Base-by-base conservation (phyloP, 352 stramenopile genomes). In the Globisporangium solare region DNA sequence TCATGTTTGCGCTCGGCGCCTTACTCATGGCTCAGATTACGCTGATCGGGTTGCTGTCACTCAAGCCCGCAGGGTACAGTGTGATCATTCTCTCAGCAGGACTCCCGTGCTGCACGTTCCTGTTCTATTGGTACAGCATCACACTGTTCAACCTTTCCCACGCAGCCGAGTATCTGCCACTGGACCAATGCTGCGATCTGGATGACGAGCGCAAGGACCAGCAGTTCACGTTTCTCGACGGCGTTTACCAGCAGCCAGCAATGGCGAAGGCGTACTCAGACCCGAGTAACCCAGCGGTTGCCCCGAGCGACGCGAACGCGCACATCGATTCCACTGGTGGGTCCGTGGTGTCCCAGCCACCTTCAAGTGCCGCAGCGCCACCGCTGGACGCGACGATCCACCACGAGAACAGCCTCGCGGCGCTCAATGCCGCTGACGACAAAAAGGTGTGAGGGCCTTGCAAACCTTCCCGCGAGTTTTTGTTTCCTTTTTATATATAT, bases 161-260 rank as follows among this genome's bases (percentile, higher is more conserved):
- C 46, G 74, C 75, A 20, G 63, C 80, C 41, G 63, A 75, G n/a
- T 75, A 76, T 40, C 54, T 90, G 31, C 78, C 80, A 40, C 65
- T 88, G 7, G 74, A 87, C 43, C 68, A 84, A 50, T 90, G 80
- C 61, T 82, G 70, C 50, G 72, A 84, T 50, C 45, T 90, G 43
- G 80, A 90, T 42, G 73, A 76, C 49, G 66, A 74, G 43, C 77
- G 77, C 55, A 74, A 73, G 56, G 45, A 80, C 22, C 64, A 83
- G 18, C 54, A 64, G 31, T 82, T 84, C 54, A 71, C 82, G 49
- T 88, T 88, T 41, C 66, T 89, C 6, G 66, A 89, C 62, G 72
- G 70, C 55, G 69, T 88, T 12, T 89, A 89, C 54, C 73, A 84
- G 55, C 79, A 87, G 53, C 79, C 79, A 56, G 79, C 76, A 1